Evolutionary conservation across 441 rosid species (phyloP).

Genomic region (Theobroma grandiflorum): DNA sequence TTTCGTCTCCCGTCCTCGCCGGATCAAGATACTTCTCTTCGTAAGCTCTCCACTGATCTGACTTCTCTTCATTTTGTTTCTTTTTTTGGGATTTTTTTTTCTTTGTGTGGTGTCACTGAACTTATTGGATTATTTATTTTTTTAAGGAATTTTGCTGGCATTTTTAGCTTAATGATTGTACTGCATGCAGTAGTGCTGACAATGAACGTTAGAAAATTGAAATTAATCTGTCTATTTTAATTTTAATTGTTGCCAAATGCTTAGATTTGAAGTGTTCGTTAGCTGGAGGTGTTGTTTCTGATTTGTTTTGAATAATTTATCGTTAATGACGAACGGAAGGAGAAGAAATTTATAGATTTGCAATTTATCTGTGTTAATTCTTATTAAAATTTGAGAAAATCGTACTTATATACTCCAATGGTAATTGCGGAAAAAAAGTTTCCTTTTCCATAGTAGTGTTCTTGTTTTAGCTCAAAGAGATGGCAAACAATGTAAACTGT

Average conservation of each 20-base stretch:
- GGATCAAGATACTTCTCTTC: slow-evolving; percentile 61
- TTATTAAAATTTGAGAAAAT: background rate
- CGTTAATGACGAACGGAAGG: slow-evolving; percentile 17
- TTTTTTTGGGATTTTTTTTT: background rate
- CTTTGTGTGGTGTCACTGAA: slow-evolving; percentile 5
- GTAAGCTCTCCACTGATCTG: slow-evolving; percentile 61
- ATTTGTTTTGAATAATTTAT: slow-evolving; percentile 2
- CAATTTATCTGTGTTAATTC: background rate
- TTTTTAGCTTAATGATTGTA: slow-evolving; percentile 5
- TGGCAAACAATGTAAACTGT: background rate
- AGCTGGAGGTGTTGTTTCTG: background rate
- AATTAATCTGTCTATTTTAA: background rate
- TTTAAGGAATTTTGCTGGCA: background rate
- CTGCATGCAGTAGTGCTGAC: background rate
- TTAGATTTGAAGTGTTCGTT: slow-evolving; percentile 30
- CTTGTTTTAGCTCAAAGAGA: background rate
- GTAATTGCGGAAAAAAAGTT: background rate
- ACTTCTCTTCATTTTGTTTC: slow-evolving; percentile 29
- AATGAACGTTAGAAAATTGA: background rate
- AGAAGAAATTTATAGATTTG: slow-evolving; percentile 14
- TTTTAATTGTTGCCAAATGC: background rate
- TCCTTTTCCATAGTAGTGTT: background rate
- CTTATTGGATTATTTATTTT: background rate
- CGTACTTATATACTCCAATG: background rate
- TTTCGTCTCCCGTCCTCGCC: slow-evolving; percentile 39